Evolutionary conservation across 1,284 basidiomycete genomes (phyloP).

Genomic region (Papiliotrema laurentii): DNA sequence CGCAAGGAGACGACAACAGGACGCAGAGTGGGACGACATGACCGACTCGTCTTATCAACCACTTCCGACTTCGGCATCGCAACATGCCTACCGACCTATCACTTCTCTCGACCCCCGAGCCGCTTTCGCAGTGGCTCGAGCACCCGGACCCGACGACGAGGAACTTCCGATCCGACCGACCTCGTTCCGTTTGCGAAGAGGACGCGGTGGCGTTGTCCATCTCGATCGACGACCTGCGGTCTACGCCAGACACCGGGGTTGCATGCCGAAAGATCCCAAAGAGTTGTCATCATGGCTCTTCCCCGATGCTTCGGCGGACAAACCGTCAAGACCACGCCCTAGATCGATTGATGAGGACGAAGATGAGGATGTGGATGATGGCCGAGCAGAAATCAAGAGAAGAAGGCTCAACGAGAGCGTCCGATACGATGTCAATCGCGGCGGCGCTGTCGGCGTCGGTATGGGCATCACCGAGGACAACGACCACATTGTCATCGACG

Average conservation of each 20-base stretch:
- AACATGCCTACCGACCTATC: slow-evolving; percentile 44
- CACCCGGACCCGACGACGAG: slow-evolving; percentile 30
- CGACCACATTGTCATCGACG: slow-evolving; percentile 46
- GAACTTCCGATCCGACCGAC: slow-evolving; percentile 10
- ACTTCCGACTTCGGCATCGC: slow-evolving; percentile 50
- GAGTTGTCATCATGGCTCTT: slow-evolving; percentile 30
- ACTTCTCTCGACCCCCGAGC: slow-evolving; percentile 34
- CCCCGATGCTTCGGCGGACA: slow-evolving; percentile 16
- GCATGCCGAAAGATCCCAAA: slow-evolving; percentile 9
- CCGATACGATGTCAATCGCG: slow-evolving; percentile 41
- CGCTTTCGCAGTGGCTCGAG: slow-evolving; percentile 21
- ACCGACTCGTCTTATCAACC: slow-evolving; percentile 70
- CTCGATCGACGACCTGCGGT: slow-evolving; percentile 64
- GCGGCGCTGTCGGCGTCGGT: slow-evolving; percentile 43
- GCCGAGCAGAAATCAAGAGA: slow-evolving; percentile 4
- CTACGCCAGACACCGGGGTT: slow-evolving; percentile 11
- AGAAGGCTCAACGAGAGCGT: slow-evolving; percentile 36
- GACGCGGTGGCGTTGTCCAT: slow-evolving; percentile 73
- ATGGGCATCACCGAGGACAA: slow-evolving; percentile 45
- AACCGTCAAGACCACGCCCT: slow-evolving; percentile 19
- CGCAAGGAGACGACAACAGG: slow-evolving; percentile 57
- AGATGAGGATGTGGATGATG: slow-evolving; percentile 10
- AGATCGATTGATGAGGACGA: slow-evolving; percentile 34
- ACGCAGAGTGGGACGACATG: slow-evolving; percentile 79
- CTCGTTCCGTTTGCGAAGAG: slow-evolving; percentile 68